Evolutionary conservation across 2,329 filamentous ascomycete genomes (phyloP).

Genomic region (Microsporum canis): DNA sequence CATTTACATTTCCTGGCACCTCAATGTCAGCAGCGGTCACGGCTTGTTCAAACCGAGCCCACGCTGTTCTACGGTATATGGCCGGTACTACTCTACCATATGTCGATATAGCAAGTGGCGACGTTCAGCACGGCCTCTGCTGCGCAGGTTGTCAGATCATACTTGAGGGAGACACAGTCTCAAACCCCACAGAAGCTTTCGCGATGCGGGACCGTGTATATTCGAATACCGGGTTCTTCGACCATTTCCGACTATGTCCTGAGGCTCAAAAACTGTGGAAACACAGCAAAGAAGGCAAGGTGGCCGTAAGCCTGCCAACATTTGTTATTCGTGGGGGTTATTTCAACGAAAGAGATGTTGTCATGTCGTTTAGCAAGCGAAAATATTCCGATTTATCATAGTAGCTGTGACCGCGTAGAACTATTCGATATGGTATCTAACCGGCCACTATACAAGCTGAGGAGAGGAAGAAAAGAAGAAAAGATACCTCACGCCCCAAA

Average conservation of each 20-base stretch:
- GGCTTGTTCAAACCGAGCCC: background rate
- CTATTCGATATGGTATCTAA: background rate
- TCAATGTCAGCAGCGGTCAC: background rate
- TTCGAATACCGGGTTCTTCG: slow-evolving; percentile 3
- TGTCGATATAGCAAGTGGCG: slow-evolving; percentile 1
- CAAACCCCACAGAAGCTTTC: background rate
- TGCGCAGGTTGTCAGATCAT: slow-evolving; percentile 8
- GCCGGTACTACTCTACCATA: slow-evolving; percentile 6
- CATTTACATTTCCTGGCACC: background rate
- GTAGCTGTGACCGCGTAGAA: background rate
- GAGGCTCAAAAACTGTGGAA: slow-evolving; percentile 8
- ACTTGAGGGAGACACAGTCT: background rate
- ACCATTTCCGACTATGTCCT: slow-evolving; percentile 5
- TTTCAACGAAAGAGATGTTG: background rate
- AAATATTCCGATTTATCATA: background rate
- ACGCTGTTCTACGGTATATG: slow-evolving; percentile 4
- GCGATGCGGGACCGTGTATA: slow-evolving; percentile 2
- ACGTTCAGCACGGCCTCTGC: slow-evolving; percentile 4
- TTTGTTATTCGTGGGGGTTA: background rate
- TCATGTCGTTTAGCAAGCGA: background rate
- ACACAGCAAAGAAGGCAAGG: slow-evolving; percentile 7
- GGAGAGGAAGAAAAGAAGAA: background rate
- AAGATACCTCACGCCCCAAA: background rate
- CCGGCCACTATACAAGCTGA: background rate
- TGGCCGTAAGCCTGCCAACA: background rate